Evolutionary conservation across 768 basidiomycete species (phyloP), one percentile per base, ranked within the genome.

Genomic region (Solioccasus polychromus): DNA sequence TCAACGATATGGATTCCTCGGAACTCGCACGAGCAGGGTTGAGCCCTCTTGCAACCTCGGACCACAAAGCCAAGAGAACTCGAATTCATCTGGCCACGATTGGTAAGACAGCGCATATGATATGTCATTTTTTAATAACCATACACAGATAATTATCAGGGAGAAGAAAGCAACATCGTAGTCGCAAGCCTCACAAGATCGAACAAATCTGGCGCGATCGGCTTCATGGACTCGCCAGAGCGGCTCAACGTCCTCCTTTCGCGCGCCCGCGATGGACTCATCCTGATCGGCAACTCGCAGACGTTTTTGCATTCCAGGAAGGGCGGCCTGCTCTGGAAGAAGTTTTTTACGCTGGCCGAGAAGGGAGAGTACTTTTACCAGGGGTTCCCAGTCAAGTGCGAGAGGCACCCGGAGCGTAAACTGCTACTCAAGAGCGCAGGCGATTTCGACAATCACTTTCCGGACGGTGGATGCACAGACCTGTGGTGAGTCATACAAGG

Each of bases 151-250:
- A 87, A 87, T 53, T 87, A 85, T 50, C 85, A 87, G 52, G 85
- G 85, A 10, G 85, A 87, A 53, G 84, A 87, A 57, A 79, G 80
- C 42, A 74, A 85, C 20, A 79, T 88, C 39, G 82, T 87, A 17
- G 64, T 87, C 22, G 70, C 71, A 6, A 78, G 75, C 5, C 62
- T 87, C 11, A 83, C 80, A 0, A 60, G 85, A 32, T 83, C 83
- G 54, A 86, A 87, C 47, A 8, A 64, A 0, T 54, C 64, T 0
- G 58, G 74, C 41, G 71, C 79, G 47, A 86, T 87, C 28, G 85
- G 85, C 0, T 87, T 87, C 64, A 85, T 87, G 83, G 74, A 63
- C 39, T 71, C 83, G 3, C 78, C 81, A 0, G 80, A 87, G 62
- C 77, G 85, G 8, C 65, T 86, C 20, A 87, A 84, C 44, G 85